These are phyloP conservation scores for Ceratonia siliqua DNA, from an alignment of 306 rosid species.

Conservation along the genomic window DNA sequence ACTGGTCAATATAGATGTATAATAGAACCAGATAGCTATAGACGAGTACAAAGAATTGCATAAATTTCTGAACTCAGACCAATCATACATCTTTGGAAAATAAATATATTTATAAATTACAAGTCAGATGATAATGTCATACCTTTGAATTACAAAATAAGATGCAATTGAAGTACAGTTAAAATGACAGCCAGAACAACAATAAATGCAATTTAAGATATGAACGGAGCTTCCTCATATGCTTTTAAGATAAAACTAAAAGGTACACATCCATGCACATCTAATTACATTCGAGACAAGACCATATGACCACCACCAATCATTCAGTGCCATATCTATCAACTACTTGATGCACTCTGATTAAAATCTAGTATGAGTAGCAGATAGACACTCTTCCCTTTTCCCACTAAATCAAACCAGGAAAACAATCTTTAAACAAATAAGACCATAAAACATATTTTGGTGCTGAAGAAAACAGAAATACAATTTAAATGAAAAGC, in stretches of 20 bases:
- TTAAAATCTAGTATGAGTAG: not conserved
- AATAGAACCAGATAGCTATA: not conserved
- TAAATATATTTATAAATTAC: not conserved
- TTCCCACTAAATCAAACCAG: not conserved
- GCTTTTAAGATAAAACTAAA: not conserved
- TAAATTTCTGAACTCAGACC: not conserved
- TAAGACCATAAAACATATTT: not conserved
- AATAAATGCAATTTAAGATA: not conserved
- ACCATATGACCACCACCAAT: not conserved
- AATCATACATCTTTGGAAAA: not conserved
- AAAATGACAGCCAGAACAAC: conserved; percentile 9
- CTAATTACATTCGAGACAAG: not conserved
- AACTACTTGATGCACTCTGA: not conserved
- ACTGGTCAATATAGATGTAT: too few relatives aligned
- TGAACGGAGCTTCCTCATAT: not conserved
- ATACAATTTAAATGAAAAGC: not conserved
- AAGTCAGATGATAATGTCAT: not conserved
- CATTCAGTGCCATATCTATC: not conserved
- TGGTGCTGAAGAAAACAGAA: not conserved
- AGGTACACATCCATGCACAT: not conserved
- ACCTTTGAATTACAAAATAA: not conserved
- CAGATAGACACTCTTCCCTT: not conserved
- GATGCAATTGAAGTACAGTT: not conserved
- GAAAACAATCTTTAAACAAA: not conserved
- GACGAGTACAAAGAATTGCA: not conserved